Evolutionary conservation across 2,329 filamentous ascomycete species (phyloP).

Genomic region (Ascosphaera aggregata): DNA sequence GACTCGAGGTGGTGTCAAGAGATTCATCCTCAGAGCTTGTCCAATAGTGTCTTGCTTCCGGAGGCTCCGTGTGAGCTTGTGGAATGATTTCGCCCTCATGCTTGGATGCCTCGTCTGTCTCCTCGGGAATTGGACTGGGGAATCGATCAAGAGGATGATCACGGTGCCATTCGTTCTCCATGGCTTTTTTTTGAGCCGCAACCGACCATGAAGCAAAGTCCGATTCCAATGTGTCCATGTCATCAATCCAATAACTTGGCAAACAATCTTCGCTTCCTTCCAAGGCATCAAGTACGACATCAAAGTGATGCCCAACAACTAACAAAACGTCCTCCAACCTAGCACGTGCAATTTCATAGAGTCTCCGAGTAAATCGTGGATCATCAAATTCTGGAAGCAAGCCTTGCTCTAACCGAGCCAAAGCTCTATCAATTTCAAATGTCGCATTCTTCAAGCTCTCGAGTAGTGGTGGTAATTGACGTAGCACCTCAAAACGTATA

Average conservation of each 20-base stretch:
- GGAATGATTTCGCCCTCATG: not conserved
- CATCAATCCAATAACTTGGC: slow-evolving; percentile 69
- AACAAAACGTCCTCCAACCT: slow-evolving; percentile 46
- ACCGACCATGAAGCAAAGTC: slow-evolving; percentile 63
- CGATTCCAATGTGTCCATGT: slow-evolving; percentile 56
- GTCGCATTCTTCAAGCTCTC: slow-evolving; percentile 29
- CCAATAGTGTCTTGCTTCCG: not conserved
- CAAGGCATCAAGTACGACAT: slow-evolving; percentile 65
- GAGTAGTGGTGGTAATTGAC: slow-evolving; percentile 47
- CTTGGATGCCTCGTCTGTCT: not conserved
- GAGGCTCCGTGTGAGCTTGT: not conserved
- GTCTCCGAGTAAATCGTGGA: slow-evolving; percentile 11
- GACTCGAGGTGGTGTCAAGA: not conserved
- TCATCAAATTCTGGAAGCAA: slow-evolving; percentile 10
- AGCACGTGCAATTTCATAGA: slow-evolving; percentile 22
- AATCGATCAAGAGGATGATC: not conserved
- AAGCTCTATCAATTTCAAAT: slow-evolving; percentile 13
- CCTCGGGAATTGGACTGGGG: not conserved
- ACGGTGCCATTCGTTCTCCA: slow-evolving; percentile 34
- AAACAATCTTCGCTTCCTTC: slow-evolving; percentile 68
- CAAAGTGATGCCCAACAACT: slow-evolving; percentile 47
- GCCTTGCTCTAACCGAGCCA: slow-evolving; percentile 10
- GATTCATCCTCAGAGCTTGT: slow-evolving; percentile 1
- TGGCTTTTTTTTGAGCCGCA: slow-evolving; percentile 49
- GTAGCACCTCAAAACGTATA: slow-evolving; percentile 49